Base-by-base conservation (phyloP, 257 asterid species). In the Nicotiana undulata region DNA sequence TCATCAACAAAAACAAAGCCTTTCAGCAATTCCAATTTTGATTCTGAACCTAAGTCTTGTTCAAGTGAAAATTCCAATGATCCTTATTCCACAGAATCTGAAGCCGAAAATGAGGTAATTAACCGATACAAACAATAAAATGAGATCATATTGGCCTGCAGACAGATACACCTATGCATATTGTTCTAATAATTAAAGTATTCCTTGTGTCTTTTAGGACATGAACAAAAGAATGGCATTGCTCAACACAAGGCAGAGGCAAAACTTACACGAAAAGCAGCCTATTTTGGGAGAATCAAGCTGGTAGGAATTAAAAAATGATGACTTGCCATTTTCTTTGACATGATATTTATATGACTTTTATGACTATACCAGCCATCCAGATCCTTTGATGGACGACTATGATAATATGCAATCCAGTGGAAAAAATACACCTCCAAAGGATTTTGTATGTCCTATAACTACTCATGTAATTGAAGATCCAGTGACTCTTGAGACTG, bases 401-500 rank as follows among this genome's bases (percentile, higher is more conserved):
- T 40, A 63, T 37, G 91, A 85, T 51, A 82, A 64, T 31, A 81
- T 22, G 11, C 68, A 80, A 52, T 86, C 82, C 49, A 83, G 79
- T 49, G 85, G 88, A 81, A 93, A 85, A 83, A 81, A 44, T 60
- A 76, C 92, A 17, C 88, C 93, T 6, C 95, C 97, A 0, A 94
- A 92, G 83, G 97, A 94, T 84, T 94, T 94, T 31, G 93, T 94
- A 37, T 94, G 98, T 84, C 98, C 97, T 59, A 92, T 94, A 77
- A 94, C 98, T 0, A 88, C 92, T 26, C 92, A 92, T 67, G 40
- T 94, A 51, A 91, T 94, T 81, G 82, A 87, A 10, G 98, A 94
- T 77, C 98, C 98, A 0, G 98, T 94, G 31, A 94, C 97, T 26
- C 95, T 92, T 4, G 98, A 94, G 82, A 92, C 97, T 0, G 98